A percentile compares a stretch with the other conserved stretches of the same genome.
phyloP scores from a whole-genome alignment of 495 filamentous ascomycete genomes.

The Hypoxylon fuscum region DNA sequence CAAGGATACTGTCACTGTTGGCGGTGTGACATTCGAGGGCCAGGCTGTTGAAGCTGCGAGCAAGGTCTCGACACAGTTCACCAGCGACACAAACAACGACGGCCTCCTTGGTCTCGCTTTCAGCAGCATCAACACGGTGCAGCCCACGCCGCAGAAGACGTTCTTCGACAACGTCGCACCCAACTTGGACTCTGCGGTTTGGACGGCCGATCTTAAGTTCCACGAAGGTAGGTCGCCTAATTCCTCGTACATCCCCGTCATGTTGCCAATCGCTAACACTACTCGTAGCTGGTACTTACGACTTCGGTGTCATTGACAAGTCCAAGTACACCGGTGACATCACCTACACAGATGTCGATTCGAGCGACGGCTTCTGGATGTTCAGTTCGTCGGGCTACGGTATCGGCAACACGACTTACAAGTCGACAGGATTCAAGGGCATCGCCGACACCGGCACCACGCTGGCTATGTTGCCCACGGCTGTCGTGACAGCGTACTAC shows the following conservation, averaged over 20 bases:
- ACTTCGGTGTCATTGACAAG: slow-evolving; percentile 74
- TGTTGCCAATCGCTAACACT: slow-evolving; percentile 7
- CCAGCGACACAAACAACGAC: slow-evolving; percentile 66
- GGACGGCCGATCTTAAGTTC: slow-evolving; percentile 74
- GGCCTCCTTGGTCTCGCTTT: slow-evolving; percentile 78
- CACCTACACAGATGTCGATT: slow-evolving; percentile 67
- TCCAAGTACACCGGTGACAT: slow-evolving; percentile 70
- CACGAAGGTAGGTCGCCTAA: slow-evolving; percentile 47
- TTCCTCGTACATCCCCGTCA: too few relatives aligned
- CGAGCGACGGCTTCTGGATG: slow-evolving; percentile 71
- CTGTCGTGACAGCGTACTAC: slow-evolving; percentile 71
- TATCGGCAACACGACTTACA: slow-evolving; percentile 57
- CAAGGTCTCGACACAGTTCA: slow-evolving; percentile 66
- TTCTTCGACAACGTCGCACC: slow-evolving; percentile 75
- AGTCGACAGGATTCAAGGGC: slow-evolving; percentile 48
- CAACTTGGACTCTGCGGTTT: slow-evolving; percentile 65
- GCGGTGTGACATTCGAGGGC: slow-evolving; percentile 63
- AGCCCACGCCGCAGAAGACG: slow-evolving; percentile 66
- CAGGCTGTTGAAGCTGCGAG: slow-evolving; percentile 77
- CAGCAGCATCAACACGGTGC: slow-evolving; percentile 73
- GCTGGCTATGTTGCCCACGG: slow-evolving; percentile 66
- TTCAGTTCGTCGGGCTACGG: slow-evolving; percentile 70
- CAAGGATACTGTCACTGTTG: slow-evolving; percentile 72
- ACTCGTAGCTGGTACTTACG: slow-evolving; percentile 65
- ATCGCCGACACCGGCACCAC: slow-evolving; percentile 76